These are phyloP conservation scores for Ilyonectria destructans DNA, from an alignment of 2,329 filamentous ascomycete genomes.

Conservation along the genomic window DNA sequence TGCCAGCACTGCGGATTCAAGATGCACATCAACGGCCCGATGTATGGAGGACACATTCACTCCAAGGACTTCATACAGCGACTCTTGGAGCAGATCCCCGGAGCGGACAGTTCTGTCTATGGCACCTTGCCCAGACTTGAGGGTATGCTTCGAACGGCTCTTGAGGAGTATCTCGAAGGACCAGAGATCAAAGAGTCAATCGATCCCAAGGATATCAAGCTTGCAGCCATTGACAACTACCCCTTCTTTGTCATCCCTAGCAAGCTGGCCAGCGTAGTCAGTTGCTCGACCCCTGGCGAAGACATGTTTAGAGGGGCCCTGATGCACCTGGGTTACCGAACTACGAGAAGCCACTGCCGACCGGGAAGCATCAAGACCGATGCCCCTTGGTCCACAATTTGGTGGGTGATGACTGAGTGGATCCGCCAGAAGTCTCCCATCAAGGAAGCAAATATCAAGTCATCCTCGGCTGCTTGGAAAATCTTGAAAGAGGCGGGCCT, in stretches of 20 bases:
- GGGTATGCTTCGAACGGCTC: conserved; percentile 91
- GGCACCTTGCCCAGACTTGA: conserved; percentile 86
- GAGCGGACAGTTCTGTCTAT: conserved; percentile 79
- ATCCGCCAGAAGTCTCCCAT: conserved; percentile 85
- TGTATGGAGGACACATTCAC: conserved; percentile 94
- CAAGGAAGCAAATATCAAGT: conserved; percentile 79
- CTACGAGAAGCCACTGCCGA: conserved; percentile 90
- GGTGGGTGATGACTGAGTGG: conserved; percentile 96
- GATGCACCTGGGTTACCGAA: conserved; percentile 83
- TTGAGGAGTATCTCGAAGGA: conserved; percentile 77
- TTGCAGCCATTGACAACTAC: conserved; percentile 78
- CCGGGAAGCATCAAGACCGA: conserved; percentile 94
- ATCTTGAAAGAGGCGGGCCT: conserved; percentile 70
- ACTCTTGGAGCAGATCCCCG: conserved; percentile 81
- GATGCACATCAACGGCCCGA: conserved; percentile 91
- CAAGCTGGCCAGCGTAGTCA: conserved; percentile 81
- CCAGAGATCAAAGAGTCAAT: conserved; percentile 57
- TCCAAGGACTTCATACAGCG: conserved; percentile 86
- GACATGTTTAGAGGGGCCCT: conserved; percentile 87
- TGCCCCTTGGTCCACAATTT: conserved; percentile 90
- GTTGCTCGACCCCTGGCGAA: conserved; percentile 85
- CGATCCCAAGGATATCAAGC: conserved; percentile 63
- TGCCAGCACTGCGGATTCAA: conserved; percentile 91
- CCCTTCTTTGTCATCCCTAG: conserved; percentile 92
- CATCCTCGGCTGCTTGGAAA: conserved; percentile 79